A percentile compares a stretch with the other conserved stretches of the same genome.
Evolutionary conservation across 2,329 filamentous ascomycete species (phyloP).

Genomic region (Hysterium pulicare): DNA sequence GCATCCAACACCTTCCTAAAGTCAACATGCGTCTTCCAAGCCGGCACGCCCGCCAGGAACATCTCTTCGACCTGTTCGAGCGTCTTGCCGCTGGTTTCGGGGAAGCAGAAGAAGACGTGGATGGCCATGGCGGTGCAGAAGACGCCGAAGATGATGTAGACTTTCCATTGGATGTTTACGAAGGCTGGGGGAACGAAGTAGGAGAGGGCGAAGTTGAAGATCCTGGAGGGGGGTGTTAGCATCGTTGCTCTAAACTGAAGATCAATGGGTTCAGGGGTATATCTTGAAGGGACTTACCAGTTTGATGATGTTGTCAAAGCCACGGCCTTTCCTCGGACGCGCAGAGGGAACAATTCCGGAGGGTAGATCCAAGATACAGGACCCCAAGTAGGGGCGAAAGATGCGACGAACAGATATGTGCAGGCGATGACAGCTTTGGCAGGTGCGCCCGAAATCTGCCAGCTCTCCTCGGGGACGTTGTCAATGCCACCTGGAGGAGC

Average conservation of each 20-base stretch:
- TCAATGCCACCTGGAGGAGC: constrained; percentile 38
- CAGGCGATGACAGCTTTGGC: constrained; percentile 59
- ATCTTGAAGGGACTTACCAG: too few relatives aligned
- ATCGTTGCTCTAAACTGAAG: neutral
- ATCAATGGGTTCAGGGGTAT: neutral
- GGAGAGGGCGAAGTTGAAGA: constrained; percentile 54
- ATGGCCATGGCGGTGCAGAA: constrained; percentile 67
- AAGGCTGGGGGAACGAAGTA: constrained; percentile 58
- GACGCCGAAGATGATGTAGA: constrained; percentile 72
- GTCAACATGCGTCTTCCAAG: constrained; percentile 50
- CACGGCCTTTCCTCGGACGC: constrained; percentile 62
- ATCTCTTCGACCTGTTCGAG: constrained; percentile 75
- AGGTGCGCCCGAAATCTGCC: constrained; percentile 38
- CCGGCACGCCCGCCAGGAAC: constrained; percentile 56
- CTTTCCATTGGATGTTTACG: constrained; percentile 56
- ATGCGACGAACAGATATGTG: constrained; percentile 70
- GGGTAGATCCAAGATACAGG: constrained; percentile 58
- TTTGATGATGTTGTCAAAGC: constrained; percentile 59
- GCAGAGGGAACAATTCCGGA: constrained; percentile 60
- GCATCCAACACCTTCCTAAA: neutral
- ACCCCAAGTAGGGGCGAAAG: constrained; percentile 63
- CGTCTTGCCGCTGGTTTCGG: constrained; percentile 69
- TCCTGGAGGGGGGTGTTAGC: too few relatives aligned
- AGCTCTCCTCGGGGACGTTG: constrained; percentile 41
- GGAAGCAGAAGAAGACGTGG: constrained; percentile 64